A percentile compares a stretch with the other conserved stretches of the same genome.
Evolutionary conservation across 2,329 filamentous ascomycete species (phyloP).

Genomic region (Dothiorella sarmentorum): DNA sequence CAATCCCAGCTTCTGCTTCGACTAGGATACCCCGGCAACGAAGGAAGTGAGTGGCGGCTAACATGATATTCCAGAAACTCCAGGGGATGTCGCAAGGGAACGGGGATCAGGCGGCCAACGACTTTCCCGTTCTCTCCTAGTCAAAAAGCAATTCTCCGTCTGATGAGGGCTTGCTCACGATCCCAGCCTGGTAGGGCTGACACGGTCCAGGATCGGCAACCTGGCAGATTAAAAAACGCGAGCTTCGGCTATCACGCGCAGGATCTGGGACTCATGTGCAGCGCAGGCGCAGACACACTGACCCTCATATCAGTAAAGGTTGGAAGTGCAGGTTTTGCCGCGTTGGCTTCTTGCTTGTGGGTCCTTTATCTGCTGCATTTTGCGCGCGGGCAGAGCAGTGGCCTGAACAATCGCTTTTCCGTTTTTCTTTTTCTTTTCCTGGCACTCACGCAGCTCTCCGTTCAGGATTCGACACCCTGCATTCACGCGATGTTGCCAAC

Average conservation of each 20-base stretch:
- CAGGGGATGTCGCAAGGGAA: background rate
- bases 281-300: background rate
- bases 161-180: background rate
- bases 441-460: background rate
- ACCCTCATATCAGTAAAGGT: too few relatives aligned
- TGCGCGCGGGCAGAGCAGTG: background rate
- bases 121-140: background rate
- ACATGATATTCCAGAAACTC: too few relatives aligned
- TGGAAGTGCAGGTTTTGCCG: background rate
- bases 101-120: background rate
- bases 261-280: too few relatives aligned
- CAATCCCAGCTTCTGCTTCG: too few relatives aligned
- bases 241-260: too few relatives aligned
- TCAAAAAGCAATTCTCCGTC: background rate
- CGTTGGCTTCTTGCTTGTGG: background rate
- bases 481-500: background rate
- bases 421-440: too few relatives aligned
- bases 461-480: background rate
- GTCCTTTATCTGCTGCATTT: too few relatives aligned
- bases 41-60: too few relatives aligned
- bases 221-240: too few relatives aligned
- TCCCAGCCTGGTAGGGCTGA: background rate
- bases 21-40: too few relatives aligned
- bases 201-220: too few relatives aligned
- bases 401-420: background rate